These are phyloP conservation scores for Colletotrichum sublineola DNA, from an alignment of 2,329 filamentous ascomycete species.

Conservation along the genomic window DNA sequence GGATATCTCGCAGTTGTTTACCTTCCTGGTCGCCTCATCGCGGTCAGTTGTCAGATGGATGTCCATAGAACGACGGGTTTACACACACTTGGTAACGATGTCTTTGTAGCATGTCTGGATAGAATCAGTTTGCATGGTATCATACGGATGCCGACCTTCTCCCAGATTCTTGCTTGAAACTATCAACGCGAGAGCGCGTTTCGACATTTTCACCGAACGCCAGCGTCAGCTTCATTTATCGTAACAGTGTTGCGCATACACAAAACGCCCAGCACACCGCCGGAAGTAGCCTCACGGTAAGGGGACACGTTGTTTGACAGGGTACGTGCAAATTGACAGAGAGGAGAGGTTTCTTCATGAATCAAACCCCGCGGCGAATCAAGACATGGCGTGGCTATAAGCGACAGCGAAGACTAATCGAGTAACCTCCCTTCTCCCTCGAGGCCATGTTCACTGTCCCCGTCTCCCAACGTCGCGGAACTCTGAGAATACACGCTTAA, in stretches of 20 bases:
- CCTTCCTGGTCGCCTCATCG: neutral
- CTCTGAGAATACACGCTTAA: neutral
- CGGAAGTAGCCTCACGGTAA: neutral
- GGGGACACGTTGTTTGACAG: neutral
- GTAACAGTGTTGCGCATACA: neutral
- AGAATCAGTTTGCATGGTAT: neutral
- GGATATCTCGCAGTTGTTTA: neutral
- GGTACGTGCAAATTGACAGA: constrained; percentile 12
- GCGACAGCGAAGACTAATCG: neutral
- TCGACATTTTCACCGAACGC: neutral
- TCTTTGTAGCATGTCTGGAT: neutral
- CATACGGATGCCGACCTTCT: neutral
- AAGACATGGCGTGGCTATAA: neutral
- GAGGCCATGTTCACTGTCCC: neutral
- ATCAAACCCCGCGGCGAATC: constrained; percentile 5
- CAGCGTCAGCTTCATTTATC: neutral
- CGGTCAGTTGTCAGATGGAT: neutral
- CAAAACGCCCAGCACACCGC: neutral
- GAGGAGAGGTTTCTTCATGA: constrained; percentile 28
- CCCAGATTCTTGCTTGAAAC: neutral
- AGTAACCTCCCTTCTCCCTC: neutral
- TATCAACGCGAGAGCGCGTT: too few relatives aligned
- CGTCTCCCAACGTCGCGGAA: neutral
- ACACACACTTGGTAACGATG: too few relatives aligned
- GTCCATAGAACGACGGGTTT: neutral